These are phyloP conservation scores for Zopfia rhizophila DNA, from an alignment of 2,329 filamentous ascomycete genomes.

Conservation along the genomic window DNA sequence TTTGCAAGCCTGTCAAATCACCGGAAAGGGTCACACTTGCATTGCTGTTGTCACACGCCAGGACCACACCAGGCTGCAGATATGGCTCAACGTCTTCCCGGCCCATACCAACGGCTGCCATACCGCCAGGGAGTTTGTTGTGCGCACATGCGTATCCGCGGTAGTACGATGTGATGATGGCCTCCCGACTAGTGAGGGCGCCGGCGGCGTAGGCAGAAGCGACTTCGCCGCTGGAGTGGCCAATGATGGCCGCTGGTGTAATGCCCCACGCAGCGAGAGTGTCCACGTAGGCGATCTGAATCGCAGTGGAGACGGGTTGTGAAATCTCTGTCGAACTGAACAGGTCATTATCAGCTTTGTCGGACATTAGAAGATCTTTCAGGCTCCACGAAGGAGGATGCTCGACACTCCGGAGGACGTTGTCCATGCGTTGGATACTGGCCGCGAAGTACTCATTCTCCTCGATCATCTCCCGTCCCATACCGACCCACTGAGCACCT, in stretches of 20 bases:
- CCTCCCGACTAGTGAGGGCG: constrained; percentile 28
- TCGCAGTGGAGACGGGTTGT: constrained; percentile 64
- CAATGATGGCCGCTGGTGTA: constrained; percentile 29
- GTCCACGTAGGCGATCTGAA: constrained; percentile 63
- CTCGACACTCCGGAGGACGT: too few relatives aligned
- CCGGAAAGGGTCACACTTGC: constrained; percentile 36
- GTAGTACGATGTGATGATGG: constrained; percentile 29
- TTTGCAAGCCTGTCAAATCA: constrained; percentile 19
- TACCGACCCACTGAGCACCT: constrained; percentile 22
- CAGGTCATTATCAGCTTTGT: too few relatives aligned
- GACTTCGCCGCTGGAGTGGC: constrained; percentile 47
- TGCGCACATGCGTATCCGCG: constrained; percentile 17
- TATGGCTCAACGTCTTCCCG: constrained; percentile 8
- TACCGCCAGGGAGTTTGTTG: constrained; percentile 14
- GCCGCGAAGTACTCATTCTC: too few relatives aligned
- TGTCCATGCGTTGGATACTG: too few relatives aligned
- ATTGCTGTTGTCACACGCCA: constrained; percentile 31
- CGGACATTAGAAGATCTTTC: too few relatives aligned
- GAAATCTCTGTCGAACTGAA: constrained; percentile 31
- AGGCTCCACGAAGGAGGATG: too few relatives aligned
- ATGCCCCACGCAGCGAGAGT: constrained; percentile 41
- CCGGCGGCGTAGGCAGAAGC: constrained; percentile 41
- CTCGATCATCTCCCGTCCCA: constrained; percentile 16
- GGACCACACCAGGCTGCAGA: constrained; percentile 4
- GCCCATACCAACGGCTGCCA: constrained; percentile 25